Evolutionary conservation across 2,329 filamentous ascomycete species (phyloP).

Genomic region (Akanthomyces uredinophilus): DNA sequence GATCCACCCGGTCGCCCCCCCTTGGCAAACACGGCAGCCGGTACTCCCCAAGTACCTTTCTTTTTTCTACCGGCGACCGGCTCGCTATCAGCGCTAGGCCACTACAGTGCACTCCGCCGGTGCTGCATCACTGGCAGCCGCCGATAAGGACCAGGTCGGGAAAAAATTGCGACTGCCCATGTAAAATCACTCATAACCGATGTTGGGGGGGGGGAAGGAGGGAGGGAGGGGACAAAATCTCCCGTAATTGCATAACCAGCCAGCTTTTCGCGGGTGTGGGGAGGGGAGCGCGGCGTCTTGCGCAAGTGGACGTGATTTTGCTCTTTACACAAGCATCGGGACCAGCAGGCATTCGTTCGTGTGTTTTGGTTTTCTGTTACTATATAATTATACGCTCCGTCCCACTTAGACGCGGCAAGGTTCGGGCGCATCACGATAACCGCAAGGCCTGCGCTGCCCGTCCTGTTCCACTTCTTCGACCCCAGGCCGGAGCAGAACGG

Average conservation of each 20-base stretch:
- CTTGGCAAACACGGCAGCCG: background rate
- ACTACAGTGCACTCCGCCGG: conserved; percentile 8
- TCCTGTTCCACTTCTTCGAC: conserved; percentile 7
- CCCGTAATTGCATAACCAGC: conserved; percentile 9
- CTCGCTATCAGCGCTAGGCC: conserved; percentile 6
- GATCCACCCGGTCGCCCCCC: background rate
- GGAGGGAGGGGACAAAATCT: background rate
- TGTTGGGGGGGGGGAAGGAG: background rate
- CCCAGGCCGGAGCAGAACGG: conserved; percentile 11
- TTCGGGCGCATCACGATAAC: conserved; percentile 16
- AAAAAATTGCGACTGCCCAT: background rate
- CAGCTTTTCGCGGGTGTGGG: background rate
- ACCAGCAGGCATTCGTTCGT: background rate
- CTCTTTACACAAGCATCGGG: conserved; percentile 12
- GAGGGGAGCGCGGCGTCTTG: background rate
- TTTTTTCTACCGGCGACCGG: background rate
- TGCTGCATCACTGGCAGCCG: conserved; percentile 3
- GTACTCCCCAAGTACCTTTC: background rate
- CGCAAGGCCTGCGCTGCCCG: conserved; percentile 10
- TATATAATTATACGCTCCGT: conserved; percentile 14
- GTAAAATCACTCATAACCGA: conserved; percentile 7
- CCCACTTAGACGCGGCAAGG: conserved; percentile 15
- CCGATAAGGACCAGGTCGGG: conserved; percentile 5
- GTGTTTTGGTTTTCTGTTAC: conserved; percentile 5
- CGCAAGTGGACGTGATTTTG: background rate